Base-by-base conservation (phyloP, 176 grass and related monocot species). In the Carex cristatella region DNA sequence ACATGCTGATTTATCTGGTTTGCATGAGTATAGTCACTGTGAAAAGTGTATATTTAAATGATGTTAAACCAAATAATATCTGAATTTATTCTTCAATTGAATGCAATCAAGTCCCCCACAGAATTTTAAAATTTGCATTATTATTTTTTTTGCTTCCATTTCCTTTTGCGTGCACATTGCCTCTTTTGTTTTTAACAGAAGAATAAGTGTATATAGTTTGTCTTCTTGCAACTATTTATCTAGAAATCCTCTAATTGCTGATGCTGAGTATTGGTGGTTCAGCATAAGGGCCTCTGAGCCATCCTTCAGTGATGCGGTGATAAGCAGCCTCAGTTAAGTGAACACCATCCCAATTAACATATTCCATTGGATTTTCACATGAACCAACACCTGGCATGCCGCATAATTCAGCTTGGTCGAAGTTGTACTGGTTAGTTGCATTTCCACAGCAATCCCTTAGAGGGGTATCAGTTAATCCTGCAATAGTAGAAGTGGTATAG, bases 381-480 rank as follows among this genome's bases (percentile, higher is more conserved):
- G 56, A 60, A 16, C 79, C 35, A 23, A 65, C 8, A 15, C 56
- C 79, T n/a, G 54, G 54, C 79, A 81, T 81, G 23, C 14, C 79
- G 55, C 79, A 81, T 60, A n/a, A 35, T 37, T 13, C 28, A 3
- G 13, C 37, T 18, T 4, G 16, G 57, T 81, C 38, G 2, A 81
- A 5, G 55, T 81, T 81, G 10, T 81, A 81, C 27, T 81, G 32
- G 23, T 65, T 49, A 16, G 38, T 12, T 9, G 40, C 56, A 0
- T 60, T 65, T 65, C 55, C 79, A 12, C 79, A 81, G 33, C 79
- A 81, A 81, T 0, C 11, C 64, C 56, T 87, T 79, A 88, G 83
- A 49, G 87, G n/a, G 27, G 82, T 85, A 31, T 23, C 57, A 1
- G 3, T 87, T 31, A 94, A 87, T 65, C 89, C 89, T 94, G 53